Evolutionary conservation across 306 rosid genomes (phyloP).

Genomic region (Dicorynia guianensis): DNA sequence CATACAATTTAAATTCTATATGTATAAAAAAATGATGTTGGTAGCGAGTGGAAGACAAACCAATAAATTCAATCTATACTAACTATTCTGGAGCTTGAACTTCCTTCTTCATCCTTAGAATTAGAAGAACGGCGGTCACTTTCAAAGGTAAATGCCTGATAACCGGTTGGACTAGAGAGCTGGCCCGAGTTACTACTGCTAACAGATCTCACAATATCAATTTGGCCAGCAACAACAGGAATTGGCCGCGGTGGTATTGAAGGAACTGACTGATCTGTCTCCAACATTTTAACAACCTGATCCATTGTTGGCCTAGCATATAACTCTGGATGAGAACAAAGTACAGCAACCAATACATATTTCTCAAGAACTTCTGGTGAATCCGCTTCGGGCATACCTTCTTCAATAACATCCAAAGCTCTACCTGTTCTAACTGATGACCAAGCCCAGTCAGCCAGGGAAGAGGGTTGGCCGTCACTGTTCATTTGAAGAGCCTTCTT

Average conservation of each 20-base stretch:
- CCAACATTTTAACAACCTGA: conserved; percentile 93
- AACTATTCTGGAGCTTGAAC: conserved; percentile 27
- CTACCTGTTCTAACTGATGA: conserved; percentile 71
- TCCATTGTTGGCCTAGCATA: conserved; percentile 98
- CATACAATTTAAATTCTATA: conserved; percentile 40
- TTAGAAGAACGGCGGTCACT: conserved; percentile 38
- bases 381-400: conserved; percentile 73
- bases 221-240: conserved; percentile 70
- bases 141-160: conserved; percentile 58
- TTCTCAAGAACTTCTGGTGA: conserved; percentile 74
- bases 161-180: conserved; percentile 66
- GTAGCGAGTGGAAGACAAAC: conserved; percentile 40
- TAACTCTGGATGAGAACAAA: conserved; percentile 94
- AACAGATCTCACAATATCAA: conserved; percentile 74
- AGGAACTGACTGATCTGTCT: conserved; percentile 80
- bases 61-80: conserved; percentile 41
- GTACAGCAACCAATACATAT: conserved; percentile 79
- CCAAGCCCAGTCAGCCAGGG: conserved; percentile 95
- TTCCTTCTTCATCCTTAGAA: conserved; percentile 51
- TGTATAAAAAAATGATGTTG: conserved; percentile 45
- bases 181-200: conserved; percentile 65
- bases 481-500: conserved; percentile 72
- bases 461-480: conserved; percentile 60
- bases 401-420: conserved; percentile 80
- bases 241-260: conserved; percentile 80